Evolutionary conservation across 768 basidiomycete genomes (phyloP), one percentile per base, ranked within the genome.

Genomic region (Boletus subparvulus): DNA sequence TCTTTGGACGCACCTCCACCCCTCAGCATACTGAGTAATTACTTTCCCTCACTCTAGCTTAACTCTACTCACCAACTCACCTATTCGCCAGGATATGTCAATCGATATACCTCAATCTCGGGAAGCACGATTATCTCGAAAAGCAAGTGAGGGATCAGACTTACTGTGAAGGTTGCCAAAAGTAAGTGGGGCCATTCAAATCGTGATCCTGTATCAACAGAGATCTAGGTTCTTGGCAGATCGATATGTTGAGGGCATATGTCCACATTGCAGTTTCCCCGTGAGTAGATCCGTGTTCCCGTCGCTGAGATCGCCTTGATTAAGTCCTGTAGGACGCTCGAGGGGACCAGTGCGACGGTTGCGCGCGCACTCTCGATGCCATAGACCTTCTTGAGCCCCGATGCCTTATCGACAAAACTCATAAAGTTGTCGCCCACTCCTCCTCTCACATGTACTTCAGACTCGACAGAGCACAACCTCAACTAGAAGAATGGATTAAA

Each of bases 301-400:
- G 10, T 30, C 45, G 19, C 26, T 24, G 50, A 50, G 51, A 39
- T 35, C 36, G 17, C 24, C 1, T 37, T 30, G 14, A 56, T 24
- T 7, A 42, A 44, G 60, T 28, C 8, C 39, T 45, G 19, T 54
- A 93, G 89, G 97, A 98, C 65, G 97, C 96, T 35, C 90, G 97
- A 36, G 97, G 97, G 9, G 97, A 99, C 71, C 97, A 99, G 76
- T 99, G 97, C 72, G 97, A 99, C 72, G 79, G 85, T 52, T 99
- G 97, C 71, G 86, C 88, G 44, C 83, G 92, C 52, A 98, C 97
- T 3, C 83, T 97, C 43, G 93, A 98, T 61, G 93, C 97, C 3
- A 83, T 95, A 57, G 94, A 97, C 64, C 82, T 99, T 52, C 80
- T 98, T 72, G 88, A 93, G 63, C 97, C 97, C n/a, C 86, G 94